Evolutionary conservation across 768 basidiomycete species (phyloP).

Genomic region (Gautieria morchelliformis): DNA sequence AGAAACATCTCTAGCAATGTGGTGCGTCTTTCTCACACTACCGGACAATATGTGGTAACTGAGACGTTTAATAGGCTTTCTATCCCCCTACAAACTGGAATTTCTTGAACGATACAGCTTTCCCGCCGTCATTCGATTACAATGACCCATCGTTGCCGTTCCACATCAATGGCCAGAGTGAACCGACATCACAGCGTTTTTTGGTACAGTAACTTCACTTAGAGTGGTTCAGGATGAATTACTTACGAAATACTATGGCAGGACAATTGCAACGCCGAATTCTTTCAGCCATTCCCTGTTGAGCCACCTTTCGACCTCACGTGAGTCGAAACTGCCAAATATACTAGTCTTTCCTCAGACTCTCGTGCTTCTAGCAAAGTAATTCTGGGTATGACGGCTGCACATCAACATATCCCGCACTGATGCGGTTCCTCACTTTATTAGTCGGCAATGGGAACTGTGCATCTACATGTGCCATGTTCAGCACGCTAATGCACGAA

Average conservation of each 20-base stretch:
- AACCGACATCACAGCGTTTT: conserved; percentile 40
- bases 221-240: background rate
- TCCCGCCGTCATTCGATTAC: conserved; percentile 33
- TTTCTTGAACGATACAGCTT: conserved; percentile 36
- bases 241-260: background rate
- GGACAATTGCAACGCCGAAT: conserved; percentile 22
- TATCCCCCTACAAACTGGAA: conserved; percentile 20
- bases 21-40: background rate
- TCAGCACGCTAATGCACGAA: conserved; percentile 53
- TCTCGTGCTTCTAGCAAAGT: background rate
- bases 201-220: conserved; percentile 23
- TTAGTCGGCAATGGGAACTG: conserved; percentile 29
- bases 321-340: conserved; percentile 16
- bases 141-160: conserved; percentile 33
- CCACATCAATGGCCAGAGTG: conserved; percentile 32
- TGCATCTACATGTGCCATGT: conserved; percentile 56
- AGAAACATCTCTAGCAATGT: conserved; percentile 18
- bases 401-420: too few species aligned
- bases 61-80: background rate
- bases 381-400: background rate
- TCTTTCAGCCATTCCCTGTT: conserved; percentile 27
- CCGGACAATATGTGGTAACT: background rate
- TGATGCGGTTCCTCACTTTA: conserved; percentile 1
- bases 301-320: conserved; percentile 37
- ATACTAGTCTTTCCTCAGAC: background rate